phyloP scores from a whole-genome alignment of 345 rosid species.

The Populus alba region DNA sequence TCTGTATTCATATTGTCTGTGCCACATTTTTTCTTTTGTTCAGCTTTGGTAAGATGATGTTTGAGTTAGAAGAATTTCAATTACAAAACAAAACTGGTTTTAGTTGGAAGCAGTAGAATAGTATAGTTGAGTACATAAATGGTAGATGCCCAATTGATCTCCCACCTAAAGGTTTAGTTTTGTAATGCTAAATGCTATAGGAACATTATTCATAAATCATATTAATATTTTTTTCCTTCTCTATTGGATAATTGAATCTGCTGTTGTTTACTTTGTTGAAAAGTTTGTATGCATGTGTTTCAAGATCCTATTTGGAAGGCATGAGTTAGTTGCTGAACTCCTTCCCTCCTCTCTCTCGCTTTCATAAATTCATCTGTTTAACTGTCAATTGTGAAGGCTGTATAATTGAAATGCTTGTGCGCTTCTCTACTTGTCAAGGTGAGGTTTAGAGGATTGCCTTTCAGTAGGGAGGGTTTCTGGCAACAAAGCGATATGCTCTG shows the following conservation, averaged over 20 bases:
- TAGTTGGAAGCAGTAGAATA: background rate
- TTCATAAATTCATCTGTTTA: no score
- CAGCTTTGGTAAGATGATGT: background rate
- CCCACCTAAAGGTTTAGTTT: background rate
- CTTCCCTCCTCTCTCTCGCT: background rate
- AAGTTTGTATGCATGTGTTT: background rate
- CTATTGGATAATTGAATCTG: background rate
- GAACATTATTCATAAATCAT: background rate
- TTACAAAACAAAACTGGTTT: background rate
- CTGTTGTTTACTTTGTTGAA: background rate
- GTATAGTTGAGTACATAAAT: background rate
- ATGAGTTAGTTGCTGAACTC: background rate
- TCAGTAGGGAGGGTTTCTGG: no score
- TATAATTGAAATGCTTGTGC: no score
- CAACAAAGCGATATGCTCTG: no score
- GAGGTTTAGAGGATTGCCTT: no score
- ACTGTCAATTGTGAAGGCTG: no score
- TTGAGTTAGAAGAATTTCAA: background rate
- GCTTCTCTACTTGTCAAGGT: no score
- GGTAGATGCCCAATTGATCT: background rate
- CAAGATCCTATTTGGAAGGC: background rate
- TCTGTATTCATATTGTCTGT: background rate
- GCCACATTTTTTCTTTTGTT: background rate
- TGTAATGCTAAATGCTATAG: background rate
- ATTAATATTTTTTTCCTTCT: no score